Conservation (phyloP, 106 monocot species). For the Allium fistulosum region DNA sequence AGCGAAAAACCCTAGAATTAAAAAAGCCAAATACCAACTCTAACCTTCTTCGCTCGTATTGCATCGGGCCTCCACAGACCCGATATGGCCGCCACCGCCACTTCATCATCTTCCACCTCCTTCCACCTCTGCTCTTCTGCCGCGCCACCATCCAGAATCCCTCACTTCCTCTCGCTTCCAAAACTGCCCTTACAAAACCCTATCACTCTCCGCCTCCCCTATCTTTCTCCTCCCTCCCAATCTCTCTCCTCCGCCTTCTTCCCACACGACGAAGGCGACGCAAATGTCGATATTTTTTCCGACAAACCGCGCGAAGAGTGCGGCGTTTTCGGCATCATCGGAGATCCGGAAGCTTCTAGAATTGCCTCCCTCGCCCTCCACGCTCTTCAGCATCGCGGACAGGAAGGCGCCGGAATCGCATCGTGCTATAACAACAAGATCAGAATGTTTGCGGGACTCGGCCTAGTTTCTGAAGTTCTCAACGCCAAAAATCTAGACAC, state of each 20-base stretch:
- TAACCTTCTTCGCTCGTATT: background rate
- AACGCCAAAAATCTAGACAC: conserved; percentile 26
- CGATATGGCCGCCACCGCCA: background rate
- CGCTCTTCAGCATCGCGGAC: conserved; percentile 88
- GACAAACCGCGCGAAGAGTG: conserved; percentile 83
- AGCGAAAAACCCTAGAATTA: too few relatives aligned
- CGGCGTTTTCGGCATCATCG: conserved; percentile 80
- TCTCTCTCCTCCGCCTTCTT: background rate
- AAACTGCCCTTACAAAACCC: background rate
- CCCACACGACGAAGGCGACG: background rate
- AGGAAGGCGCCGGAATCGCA: conserved; percentile 92
- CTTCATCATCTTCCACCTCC: background rate
- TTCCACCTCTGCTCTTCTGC: background rate
- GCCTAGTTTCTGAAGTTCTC: conserved; percentile 88
- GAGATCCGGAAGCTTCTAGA: conserved; percentile 65
- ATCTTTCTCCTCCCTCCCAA: background rate
- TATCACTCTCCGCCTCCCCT: background rate
- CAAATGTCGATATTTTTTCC: background rate
- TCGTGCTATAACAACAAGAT: conserved; percentile 26
- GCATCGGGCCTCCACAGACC: too few relatives aligned
- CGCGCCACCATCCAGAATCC: background rate
- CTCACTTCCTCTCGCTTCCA: background rate
- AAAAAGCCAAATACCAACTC: background rate
- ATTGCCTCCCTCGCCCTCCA: conserved; percentile 77
- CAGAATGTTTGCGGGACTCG: conserved; percentile 47